These are phyloP conservation scores for Saccharomycopsis amapae DNA, from an alignment of 805 yeast species.

Conservation along the genomic window DNA sequence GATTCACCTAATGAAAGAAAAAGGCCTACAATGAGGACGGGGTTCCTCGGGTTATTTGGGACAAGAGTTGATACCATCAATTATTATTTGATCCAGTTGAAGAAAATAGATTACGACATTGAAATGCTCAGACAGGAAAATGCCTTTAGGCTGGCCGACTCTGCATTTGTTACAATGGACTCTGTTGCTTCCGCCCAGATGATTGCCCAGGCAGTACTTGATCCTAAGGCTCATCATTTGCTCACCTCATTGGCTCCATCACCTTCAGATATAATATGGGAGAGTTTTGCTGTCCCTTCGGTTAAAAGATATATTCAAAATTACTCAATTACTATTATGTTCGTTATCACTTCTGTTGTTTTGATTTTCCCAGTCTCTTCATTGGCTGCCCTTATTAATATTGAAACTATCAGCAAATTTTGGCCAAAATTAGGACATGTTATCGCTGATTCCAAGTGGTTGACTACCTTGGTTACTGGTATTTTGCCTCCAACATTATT, in stretches of 20 bases:
- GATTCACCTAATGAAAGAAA: slow-evolving; percentile 1
- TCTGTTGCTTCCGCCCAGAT: slow-evolving; percentile 93
- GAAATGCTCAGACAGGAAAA: slow-evolving; percentile 27
- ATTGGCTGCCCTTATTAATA: slow-evolving; percentile 48
- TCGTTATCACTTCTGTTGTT: slow-evolving; percentile 43
- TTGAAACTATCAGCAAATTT: slow-evolving; percentile 46
- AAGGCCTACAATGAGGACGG: slow-evolving; percentile 25
- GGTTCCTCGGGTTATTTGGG: slow-evolving; percentile 24
- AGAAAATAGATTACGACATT: slow-evolving; percentile 35
- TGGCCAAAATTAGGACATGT: slow-evolving; percentile 56
- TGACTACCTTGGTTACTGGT: slow-evolving; percentile 53
- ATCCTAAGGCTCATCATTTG: slow-evolving; percentile 77
- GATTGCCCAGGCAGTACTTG: slow-evolving; percentile 92
- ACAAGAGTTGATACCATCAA: slow-evolving; percentile 30
- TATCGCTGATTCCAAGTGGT: slow-evolving; percentile 42
- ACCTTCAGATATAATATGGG: slow-evolving; percentile 93
- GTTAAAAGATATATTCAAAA: slow-evolving; percentile 27
- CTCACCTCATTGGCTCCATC: slow-evolving; percentile 88
- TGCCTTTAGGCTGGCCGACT: slow-evolving; percentile 32
- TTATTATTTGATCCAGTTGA: slow-evolving; percentile 31
- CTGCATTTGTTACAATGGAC: slow-evolving; percentile 93
- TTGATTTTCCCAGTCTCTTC: slow-evolving; percentile 50
- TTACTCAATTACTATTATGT: slow-evolving; percentile 36
- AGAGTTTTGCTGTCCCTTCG: slow-evolving; percentile 67
- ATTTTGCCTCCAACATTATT: slow-evolving; percentile 55